A percentile compares a stretch with the other conserved stretches of the same genome.
These are phyloP conservation scores for Haberlea rhodopensis DNA, from an alignment of 257 asterid species.

Conservation along the genomic window DNA sequence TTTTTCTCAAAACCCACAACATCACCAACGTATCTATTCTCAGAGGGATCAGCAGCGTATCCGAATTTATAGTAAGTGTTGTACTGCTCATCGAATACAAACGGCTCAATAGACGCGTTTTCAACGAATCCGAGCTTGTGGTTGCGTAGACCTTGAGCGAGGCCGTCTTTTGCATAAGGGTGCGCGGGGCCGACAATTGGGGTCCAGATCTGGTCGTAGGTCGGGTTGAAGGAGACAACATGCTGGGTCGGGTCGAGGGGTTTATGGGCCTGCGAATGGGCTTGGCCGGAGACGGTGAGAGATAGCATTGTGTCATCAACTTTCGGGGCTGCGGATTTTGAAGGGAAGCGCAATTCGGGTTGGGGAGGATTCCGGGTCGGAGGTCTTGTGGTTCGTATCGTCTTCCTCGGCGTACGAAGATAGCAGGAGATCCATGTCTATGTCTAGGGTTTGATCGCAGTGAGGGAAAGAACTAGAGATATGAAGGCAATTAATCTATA, in stretches of 20 bases:
- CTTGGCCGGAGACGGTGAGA: slow-evolving; percentile 68
- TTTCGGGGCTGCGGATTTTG: slow-evolving; percentile 86
- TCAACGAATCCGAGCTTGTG: slow-evolving; percentile 96
- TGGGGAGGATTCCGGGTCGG: slow-evolving; percentile 54
- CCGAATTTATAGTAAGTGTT: slow-evolving; percentile 88
- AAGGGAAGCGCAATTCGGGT: slow-evolving; percentile 54
- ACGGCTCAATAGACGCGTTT: slow-evolving; percentile 68
- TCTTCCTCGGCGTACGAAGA: neutral
- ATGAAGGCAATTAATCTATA: too few species aligned
- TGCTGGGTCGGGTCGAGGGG: slow-evolving; percentile 94
- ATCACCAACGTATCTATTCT: slow-evolving; percentile 71
- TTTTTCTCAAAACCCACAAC: slow-evolving; percentile 52
- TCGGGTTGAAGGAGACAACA: slow-evolving; percentile 82
- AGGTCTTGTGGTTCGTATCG: neutral
- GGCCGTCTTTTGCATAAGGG: slow-evolving; percentile 93
- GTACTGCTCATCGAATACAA: slow-evolving; percentile 94
- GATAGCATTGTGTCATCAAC: slow-evolving; percentile 93
- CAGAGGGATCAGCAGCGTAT: slow-evolving; percentile 92
- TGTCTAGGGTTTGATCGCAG: neutral
- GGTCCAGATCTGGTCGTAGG: slow-evolving; percentile 94
- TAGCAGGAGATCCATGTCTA: neutral
- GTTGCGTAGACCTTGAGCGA: slow-evolving; percentile 94
- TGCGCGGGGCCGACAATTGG: slow-evolving; percentile 92
- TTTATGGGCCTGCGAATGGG: slow-evolving; percentile 42
- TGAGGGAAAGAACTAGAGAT: too few species aligned